Evolutionary conservation across 352 stramenopile species (phyloP).

Genomic region (Globisporangium uncinulatum): DNA sequence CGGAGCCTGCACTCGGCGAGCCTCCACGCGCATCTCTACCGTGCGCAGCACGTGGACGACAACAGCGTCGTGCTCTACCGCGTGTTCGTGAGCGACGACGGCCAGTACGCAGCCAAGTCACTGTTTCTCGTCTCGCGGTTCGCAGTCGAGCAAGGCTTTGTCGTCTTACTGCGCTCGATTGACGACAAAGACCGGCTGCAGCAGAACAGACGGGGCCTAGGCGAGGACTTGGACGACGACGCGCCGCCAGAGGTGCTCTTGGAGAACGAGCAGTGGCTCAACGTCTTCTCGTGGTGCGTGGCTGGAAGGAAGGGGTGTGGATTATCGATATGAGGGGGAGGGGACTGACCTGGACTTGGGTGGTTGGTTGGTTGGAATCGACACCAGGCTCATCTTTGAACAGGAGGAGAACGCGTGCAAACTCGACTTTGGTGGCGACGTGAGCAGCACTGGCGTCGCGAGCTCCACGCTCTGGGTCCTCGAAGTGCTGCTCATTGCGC

Average conservation of each 20-base stretch:
- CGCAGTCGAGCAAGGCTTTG: slow-evolving; percentile 24
- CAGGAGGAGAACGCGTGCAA: slow-evolving; percentile 7
- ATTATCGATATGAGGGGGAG: neutral
- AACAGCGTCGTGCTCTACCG: slow-evolving; percentile 57
- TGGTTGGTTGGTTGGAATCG: no score
- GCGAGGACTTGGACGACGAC: slow-evolving; percentile 5
- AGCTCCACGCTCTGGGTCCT: slow-evolving; percentile 57
- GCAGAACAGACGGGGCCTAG: neutral
- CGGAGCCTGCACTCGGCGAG: slow-evolving; percentile 36
- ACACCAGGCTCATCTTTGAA: slow-evolving; percentile 42
- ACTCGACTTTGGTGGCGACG: slow-evolving; percentile 44
- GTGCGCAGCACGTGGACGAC: slow-evolving; percentile 45
- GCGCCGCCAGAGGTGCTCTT: neutral
- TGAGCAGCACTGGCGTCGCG: slow-evolving; percentile 30
- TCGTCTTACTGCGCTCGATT: slow-evolving; percentile 37
- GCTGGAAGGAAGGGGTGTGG: no score
- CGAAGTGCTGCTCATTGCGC: slow-evolving; percentile 50
- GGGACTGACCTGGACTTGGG: neutral
- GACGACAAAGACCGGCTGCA: slow-evolving; percentile 17
- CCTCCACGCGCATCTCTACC: slow-evolving; percentile 36
- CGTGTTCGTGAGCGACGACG: slow-evolving; percentile 25
- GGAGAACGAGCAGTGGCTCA: slow-evolving; percentile 32
- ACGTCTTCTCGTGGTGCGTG: slow-evolving; percentile 53
- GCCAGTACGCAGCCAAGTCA: slow-evolving; percentile 27
- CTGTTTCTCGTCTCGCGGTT: slow-evolving; percentile 45